Conservation (phyloP, 495 filamentous ascomycete species). For the Talaromyces ruber region DNA sequence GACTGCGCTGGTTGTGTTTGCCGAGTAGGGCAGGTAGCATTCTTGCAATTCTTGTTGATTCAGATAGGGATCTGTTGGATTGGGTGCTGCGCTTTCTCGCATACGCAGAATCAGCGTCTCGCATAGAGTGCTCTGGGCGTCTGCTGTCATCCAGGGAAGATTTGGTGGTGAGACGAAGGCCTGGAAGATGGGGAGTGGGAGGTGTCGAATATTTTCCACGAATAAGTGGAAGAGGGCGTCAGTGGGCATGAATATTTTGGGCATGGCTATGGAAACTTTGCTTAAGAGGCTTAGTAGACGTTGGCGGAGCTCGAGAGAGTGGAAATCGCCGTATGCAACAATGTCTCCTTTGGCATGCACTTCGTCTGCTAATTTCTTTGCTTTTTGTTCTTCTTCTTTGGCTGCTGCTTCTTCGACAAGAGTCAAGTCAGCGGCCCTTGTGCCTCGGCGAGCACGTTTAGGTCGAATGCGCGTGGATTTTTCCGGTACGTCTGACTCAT, state of each 20-base stretch:
- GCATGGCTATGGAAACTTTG: constrained; percentile 33
- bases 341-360: constrained; percentile 15
- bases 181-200: constrained; percentile 64
- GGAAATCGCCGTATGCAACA: constrained; percentile 38
- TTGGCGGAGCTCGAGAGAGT: constrained; percentile 54
- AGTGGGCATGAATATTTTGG: constrained; percentile 36
- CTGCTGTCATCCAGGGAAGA: constrained; percentile 36
- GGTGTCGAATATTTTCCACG: constrained; percentile 52
- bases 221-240: constrained; percentile 60
- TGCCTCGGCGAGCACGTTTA: constrained; percentile 28
- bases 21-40: constrained; percentile 65
- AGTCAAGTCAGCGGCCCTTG: constrained; percentile 7
- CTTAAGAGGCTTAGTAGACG: constrained; percentile 51
- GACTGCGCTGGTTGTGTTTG: constrained; percentile 47
- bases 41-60: constrained; percentile 50
- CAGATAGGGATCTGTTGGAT: constrained; percentile 37
- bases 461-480: constrained; percentile 9
- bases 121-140: constrained; percentile 51
- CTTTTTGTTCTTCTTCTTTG: neutral
- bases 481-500: constrained; percentile 32
- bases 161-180: constrained; percentile 52
- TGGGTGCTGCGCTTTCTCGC: constrained; percentile 48
- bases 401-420: neutral
- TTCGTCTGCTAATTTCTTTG: constrained; percentile 3
- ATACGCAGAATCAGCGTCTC: constrained; percentile 57